These are phyloP conservation scores for Colletotrichum kahawae DNA, from an alignment of 2,329 filamentous ascomycete species.

Conservation along the genomic window DNA sequence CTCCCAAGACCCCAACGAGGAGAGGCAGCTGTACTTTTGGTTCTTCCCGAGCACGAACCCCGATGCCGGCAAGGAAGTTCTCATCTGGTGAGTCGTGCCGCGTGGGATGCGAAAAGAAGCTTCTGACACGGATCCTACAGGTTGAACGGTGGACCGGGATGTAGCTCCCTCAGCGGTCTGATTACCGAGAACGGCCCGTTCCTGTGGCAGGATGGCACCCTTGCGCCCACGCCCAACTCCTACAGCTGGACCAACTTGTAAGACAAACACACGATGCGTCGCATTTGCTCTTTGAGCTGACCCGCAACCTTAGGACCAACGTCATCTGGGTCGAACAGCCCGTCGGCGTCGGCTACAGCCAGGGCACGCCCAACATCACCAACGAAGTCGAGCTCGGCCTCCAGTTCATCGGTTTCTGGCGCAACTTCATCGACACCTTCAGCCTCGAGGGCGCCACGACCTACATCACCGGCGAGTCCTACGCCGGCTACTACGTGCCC, in stretches of 20 bases:
- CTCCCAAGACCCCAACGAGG: constrained; percentile 51
- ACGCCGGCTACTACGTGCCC: constrained; percentile 69
- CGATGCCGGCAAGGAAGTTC: constrained; percentile 58
- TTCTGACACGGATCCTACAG: not conserved
- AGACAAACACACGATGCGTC: not conserved
- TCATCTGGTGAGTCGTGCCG: constrained; percentile 53
- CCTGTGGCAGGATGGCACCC: constrained; percentile 73
- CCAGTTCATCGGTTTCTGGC: constrained; percentile 83
- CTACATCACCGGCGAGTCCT: constrained; percentile 77
- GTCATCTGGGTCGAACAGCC: constrained; percentile 79
- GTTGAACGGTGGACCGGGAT: constrained; percentile 45
- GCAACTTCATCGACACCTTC: constrained; percentile 77
- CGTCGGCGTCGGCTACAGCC: constrained; percentile 70
- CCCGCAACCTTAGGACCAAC: constrained; percentile 56
- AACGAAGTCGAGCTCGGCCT: constrained; percentile 70
- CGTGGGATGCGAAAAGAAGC: rapidly evolving
- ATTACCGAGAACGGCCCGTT: constrained; percentile 81
- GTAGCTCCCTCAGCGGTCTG: constrained; percentile 68
- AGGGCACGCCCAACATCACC: constrained; percentile 67
- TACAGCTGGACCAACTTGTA: constrained; percentile 73
- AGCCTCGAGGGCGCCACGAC: constrained; percentile 70
- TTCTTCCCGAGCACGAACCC: constrained; percentile 65
- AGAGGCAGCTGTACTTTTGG: constrained; percentile 65
- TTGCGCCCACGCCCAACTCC: constrained; percentile 66
- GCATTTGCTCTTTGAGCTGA: rapidly evolving